These are phyloP conservation scores for Cryomyces antarcticus DNA, from an alignment of 495 filamentous ascomycete genomes.

Conservation along the genomic window DNA sequence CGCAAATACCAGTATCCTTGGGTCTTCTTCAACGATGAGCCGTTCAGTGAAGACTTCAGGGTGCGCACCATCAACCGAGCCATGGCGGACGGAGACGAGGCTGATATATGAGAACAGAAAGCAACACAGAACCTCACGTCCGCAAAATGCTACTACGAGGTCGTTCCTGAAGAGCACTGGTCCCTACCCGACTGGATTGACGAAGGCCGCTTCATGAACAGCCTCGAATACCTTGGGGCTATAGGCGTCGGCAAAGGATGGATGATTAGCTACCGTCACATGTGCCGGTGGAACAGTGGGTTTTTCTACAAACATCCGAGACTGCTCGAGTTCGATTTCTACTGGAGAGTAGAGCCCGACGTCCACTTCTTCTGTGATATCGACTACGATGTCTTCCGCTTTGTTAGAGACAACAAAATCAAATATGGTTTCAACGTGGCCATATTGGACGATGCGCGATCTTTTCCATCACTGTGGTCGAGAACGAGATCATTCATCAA, in stretches of 20 bases:
- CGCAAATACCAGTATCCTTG: constrained; percentile 21
- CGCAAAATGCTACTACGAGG: constrained; percentile 16
- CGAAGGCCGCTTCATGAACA: not conserved
- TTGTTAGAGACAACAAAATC: constrained; percentile 73
- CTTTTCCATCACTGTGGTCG: not conserved
- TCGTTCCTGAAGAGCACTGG: constrained; percentile 56
- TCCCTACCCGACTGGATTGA: constrained; percentile 77
- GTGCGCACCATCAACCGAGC: constrained; percentile 2
- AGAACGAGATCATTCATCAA: not conserved
- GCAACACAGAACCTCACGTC: constrained; percentile 19
- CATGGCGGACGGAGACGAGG: no score
- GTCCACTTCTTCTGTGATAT: constrained; percentile 78
- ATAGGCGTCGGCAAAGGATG: constrained; percentile 1
- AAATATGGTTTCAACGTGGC: constrained; percentile 66
- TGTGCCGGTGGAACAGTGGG: constrained; percentile 85
- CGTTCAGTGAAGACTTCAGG: constrained; percentile 20
- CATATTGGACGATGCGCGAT: constrained; percentile 30
- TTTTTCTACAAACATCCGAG: constrained; percentile 79
- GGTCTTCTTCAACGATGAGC: constrained; percentile 23
- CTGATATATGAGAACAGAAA: constrained; percentile 4
- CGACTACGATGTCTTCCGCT: constrained; percentile 65
- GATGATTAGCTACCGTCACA: constrained; percentile 63
- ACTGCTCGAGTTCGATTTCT: constrained; percentile 74
- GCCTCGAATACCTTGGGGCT: not conserved
- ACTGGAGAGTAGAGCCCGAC: constrained; percentile 83